Base-by-base conservation (phyloP, 768 basidiomycete species). In the Serendipita vermifera region DNA sequence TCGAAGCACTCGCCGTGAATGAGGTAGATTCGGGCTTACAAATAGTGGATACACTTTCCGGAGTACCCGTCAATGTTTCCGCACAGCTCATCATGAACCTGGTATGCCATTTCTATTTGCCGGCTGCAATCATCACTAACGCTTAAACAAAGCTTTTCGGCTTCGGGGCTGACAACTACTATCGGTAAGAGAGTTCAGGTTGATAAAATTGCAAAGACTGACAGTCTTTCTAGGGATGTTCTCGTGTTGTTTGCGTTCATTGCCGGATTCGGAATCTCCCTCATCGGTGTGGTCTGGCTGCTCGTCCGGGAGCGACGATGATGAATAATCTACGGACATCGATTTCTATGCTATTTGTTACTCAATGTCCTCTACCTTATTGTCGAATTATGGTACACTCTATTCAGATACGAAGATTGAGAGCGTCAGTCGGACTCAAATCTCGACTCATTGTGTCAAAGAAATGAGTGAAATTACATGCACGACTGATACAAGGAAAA, bases 1-100 rank as follows among this genome's bases (percentile, higher is more conserved):
- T 88, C n/a, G 87, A 90, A 59, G 93, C 93, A 3, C 72, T 96
- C 14, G 75, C 83, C 11, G 86, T 96, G 33, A 98, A 98, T 64
- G 93, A 97, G 66, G 89, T 98, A 14, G 81, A 81, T 35, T 84
- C 87, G 3, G 93, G 92, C 2, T 71, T 96, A 32, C 78, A 82
- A 79, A 96, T 96, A 29, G 58, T 78, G 57, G 90, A 92, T 69
- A 74, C 73, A 3, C 67, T 93, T 22, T 75, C 81, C 60, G 91
- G 91, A 38, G 91, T 94, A 11, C 85, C 86, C 1, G 77, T 97
- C 35, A 68, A 80, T 48, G 75, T 94, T 51, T 86, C 84, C 2
- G 93, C 92, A 0, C 72, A 72, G 48, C 65, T 93, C 60, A 93
- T 97, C 64, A 87, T 97, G 92, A 72, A 87, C 59, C 65, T 85